Conservation (phyloP, 2,329 filamentous ascomycete genomes). For the Orbilia ellipsospora region DNA sequence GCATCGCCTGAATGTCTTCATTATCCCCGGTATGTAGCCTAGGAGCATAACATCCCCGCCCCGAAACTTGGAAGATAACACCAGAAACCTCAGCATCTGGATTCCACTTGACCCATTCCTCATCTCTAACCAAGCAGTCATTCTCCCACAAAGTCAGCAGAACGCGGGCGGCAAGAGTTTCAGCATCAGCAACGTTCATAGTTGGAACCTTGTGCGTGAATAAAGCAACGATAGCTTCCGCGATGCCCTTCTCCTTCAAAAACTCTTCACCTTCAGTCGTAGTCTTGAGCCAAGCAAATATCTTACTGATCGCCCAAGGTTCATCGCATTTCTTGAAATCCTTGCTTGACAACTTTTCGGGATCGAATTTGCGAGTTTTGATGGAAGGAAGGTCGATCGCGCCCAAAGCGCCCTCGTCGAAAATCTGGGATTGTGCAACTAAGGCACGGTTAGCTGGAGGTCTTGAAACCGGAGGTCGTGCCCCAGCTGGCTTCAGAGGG, state of each 20-base stretch:
- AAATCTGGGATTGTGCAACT: constrained; percentile 60
- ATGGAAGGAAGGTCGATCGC: constrained; percentile 85
- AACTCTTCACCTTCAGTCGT: constrained; percentile 93
- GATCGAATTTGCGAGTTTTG: constrained; percentile 83
- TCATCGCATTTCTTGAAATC: constrained; percentile 88
- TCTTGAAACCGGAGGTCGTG: constrained; percentile 55
- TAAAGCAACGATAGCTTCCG: constrained; percentile 85
- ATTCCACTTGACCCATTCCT: constrained; percentile 98
- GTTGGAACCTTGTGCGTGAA: constrained; percentile 96
- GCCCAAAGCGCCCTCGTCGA: constrained; percentile 57
- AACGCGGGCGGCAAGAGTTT: constrained; percentile 81
- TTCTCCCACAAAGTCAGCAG: constrained; percentile 82
- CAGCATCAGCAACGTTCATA: constrained; percentile 97
- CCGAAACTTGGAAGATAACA: constrained; percentile 92
- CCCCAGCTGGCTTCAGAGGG: constrained; percentile 55
- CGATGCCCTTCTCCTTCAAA: constrained; percentile 82
- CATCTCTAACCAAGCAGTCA: constrained; percentile 82
- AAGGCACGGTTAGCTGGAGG: constrained; percentile 56
- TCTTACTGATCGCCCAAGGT: constrained; percentile 92
- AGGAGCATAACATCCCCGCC: constrained; percentile 88
- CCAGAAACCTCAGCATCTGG: constrained; percentile 78
- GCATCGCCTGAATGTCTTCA: constrained; percentile 66
- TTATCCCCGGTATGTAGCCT: constrained; percentile 76
- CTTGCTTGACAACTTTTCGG: constrained; percentile 79
- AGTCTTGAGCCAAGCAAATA: constrained; percentile 85